Evolutionary conservation across 768 basidiomycete genomes (phyloP), one percentile per base, ranked within the genome.

Genomic region (Strobilomyces confusus): DNA sequence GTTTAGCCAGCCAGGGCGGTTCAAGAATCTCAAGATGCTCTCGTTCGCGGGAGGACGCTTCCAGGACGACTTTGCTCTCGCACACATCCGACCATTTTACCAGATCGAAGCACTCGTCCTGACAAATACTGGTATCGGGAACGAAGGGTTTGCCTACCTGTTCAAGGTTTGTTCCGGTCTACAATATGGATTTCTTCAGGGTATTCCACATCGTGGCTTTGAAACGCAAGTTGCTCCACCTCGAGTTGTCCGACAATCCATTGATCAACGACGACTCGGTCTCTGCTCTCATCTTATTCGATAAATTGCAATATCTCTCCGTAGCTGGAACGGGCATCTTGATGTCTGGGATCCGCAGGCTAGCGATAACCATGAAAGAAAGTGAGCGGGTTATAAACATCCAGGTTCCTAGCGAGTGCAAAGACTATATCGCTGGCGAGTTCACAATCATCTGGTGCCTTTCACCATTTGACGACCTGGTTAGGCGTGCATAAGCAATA

Each of bases 131-230:
- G 74, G 76, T 12, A 79, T 86, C 32, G 74, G 79, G 36, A 82
- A 86, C 58, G 83, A 86, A 75, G 80, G 77, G 85, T 84, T 53
- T 44, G 79, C 61, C 19, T 30, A 12, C 22, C 34, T 48, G 38
- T 47, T 34, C n/a, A 44, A 52, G 30, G 23, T 13, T 11, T 37
- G 25, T 19, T 37, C 11, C n/a, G 37, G 13, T 51, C 40, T 20
- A 49, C 54, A 42, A 61, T 50, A 22, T 37, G 40, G 36, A 42
- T 45, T 46, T 48, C 42, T 42, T 29, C 58, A 87, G 86, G 11
- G 66, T 86, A 23, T 86, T 77, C 57, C 75, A 81, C 29, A 75
- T 88, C 25, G 68, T 81, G 2, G 70, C 80, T 19, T 75, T 86
- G 49, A 82, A 79, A 62, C 73, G 70, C 46, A 77, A 80, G 26